Percentiles rank a stretch among this genome's conserved stretches.
phyloP scores from a whole-genome alignment of 768 basidiomycete species.

The Russula sp. region DNA sequence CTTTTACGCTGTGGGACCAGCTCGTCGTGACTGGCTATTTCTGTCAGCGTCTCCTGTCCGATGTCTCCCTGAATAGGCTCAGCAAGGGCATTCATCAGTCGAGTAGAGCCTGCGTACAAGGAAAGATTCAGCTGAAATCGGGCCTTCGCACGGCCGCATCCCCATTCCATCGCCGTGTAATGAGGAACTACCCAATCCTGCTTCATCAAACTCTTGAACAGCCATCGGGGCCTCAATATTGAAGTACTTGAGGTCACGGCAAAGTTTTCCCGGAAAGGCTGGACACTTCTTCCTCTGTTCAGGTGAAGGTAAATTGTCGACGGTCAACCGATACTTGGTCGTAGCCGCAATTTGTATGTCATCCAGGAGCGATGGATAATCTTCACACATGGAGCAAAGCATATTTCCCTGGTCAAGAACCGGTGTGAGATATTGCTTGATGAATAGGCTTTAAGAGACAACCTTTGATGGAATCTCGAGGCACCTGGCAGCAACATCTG shows the following conservation, averaged over 20 bases:
- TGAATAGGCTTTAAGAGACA: neutral
- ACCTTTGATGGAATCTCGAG: constrained; percentile 58
- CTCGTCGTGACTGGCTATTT: constrained; percentile 76
- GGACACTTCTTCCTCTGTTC: constrained; percentile 49
- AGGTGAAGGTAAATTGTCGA: constrained; percentile 55
- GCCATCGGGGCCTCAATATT: neutral
- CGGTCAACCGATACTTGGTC: constrained; percentile 48
- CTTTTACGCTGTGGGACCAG: constrained; percentile 55
- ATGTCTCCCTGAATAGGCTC: constrained; percentile 52
- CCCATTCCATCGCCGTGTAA: constrained; percentile 8
- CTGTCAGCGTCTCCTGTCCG: constrained; percentile 66
- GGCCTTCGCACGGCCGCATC: constrained; percentile 1
- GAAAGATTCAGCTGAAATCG: constrained; percentile 6
- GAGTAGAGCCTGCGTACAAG: constrained; percentile 15
- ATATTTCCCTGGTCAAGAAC: constrained; percentile 55
- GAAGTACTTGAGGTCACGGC: constrained; percentile 42
- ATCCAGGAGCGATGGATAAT: constrained; percentile 44
- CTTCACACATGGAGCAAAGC: constrained; percentile 54
- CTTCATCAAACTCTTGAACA: constrained; percentile 16
- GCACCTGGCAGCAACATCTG: constrained; percentile 58
- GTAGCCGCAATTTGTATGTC: constrained; percentile 47
- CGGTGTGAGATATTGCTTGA: constrained; percentile 26
- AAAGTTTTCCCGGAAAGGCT: constrained; percentile 50
- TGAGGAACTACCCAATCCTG: constrained; percentile 10
- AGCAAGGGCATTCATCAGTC: constrained; percentile 17